Evolutionary conservation across 1,284 basidiomycete genomes (phyloP).

Genomic region (Moesziomyces sp.): DNA sequence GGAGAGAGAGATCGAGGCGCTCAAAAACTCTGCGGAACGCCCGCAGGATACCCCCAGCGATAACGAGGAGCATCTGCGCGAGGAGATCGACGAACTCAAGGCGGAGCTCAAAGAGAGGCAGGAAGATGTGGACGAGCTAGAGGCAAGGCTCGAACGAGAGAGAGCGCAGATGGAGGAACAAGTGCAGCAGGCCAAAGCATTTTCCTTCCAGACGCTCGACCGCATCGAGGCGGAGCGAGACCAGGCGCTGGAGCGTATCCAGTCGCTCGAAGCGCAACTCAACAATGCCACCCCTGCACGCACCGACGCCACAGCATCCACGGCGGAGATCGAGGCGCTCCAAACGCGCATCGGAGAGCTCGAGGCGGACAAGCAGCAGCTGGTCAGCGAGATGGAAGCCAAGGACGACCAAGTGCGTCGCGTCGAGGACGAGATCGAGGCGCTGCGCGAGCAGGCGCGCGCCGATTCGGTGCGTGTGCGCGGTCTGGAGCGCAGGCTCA

Average conservation of each 20-base stretch:
- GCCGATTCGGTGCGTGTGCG: conserved; percentile 30
- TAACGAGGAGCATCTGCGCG: conserved; percentile 11
- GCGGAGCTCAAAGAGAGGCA: conserved; percentile 36
- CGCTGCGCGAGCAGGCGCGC: conserved; percentile 18
- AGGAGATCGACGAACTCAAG: conserved; percentile 35
- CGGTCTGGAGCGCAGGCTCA: conserved; percentile 27
- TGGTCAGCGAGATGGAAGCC: too few relatives aligned
- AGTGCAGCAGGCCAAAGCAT: conserved; percentile 48
- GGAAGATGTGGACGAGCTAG: conserved; percentile 40
- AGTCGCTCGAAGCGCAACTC: conserved; percentile 17
- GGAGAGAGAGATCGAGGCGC: conserved; percentile 28
- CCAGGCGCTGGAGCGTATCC: conserved; percentile 31
- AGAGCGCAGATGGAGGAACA: conserved; percentile 45
- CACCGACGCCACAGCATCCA: not conserved
- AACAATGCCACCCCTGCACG: not conserved
- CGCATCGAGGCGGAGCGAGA: conserved; percentile 43
- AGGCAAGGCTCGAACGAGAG: conserved; percentile 35
- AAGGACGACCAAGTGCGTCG: not conserved
- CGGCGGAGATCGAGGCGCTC: not conserved
- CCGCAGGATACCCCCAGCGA: not conserved
- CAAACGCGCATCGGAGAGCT: conserved; percentile 18
- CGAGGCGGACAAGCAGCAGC: conserved; percentile 12
- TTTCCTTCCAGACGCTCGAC: conserved; percentile 45
- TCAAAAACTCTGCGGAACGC: conserved; percentile 1
- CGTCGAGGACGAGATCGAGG: conserved; percentile 6